Evolutionary conservation across 1,284 basidiomycete genomes (phyloP).

Genomic region (Malassezia brasiliensis): DNA sequence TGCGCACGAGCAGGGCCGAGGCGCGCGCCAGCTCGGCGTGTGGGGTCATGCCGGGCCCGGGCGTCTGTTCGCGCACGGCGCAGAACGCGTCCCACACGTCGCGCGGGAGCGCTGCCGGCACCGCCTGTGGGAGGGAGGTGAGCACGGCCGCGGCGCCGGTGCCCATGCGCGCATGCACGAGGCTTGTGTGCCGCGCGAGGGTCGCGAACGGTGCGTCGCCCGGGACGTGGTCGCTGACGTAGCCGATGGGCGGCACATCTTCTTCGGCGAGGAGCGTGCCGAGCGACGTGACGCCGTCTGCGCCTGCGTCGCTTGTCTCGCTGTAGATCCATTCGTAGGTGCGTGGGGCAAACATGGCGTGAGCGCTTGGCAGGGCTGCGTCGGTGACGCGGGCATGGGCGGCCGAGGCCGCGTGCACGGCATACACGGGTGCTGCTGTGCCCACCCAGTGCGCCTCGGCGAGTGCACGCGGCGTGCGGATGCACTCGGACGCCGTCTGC

Average conservation of each 20-base stretch:
- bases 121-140: not conserved
- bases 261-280: not conserved
- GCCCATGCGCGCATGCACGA: too few relatives aligned
- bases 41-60: conserved; percentile 9
- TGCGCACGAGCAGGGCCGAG: not conserved
- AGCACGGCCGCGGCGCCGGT: not conserved
- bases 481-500: not conserved
- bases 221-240: not conserved
- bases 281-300: not conserved
- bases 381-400: not conserved
- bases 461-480: conserved; percentile 13
- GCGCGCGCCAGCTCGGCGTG: conserved; percentile 9
- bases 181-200: not conserved
- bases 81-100: conserved; percentile 8
- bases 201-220: not conserved
- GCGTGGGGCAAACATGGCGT: conserved; percentile 1
- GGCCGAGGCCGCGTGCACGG: not conserved
- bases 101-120: not conserved
- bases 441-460: not conserved
- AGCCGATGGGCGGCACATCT: not conserved
- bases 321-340: not conserved
- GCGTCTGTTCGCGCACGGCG: conserved; percentile 1
- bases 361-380: not conserved
- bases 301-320: not conserved
- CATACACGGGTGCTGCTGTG: not conserved